Base-by-base conservation (phyloP, 228 moss, liverwort and hornwort species). In the Sphagnum fallax region DNA sequence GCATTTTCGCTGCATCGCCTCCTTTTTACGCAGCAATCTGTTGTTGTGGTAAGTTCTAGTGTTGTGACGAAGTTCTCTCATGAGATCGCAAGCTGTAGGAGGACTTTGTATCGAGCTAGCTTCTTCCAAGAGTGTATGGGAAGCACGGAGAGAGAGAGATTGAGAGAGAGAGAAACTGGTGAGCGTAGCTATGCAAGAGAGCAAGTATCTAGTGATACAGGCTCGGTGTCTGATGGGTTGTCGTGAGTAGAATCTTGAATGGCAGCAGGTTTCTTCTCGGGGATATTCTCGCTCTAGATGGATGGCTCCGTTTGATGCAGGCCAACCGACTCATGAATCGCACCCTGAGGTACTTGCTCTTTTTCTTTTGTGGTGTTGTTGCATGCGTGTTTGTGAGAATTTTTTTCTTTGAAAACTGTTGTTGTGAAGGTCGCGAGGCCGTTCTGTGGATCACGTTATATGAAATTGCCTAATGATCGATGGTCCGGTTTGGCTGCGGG, bases 321-420 rank as follows among this genome's bases (percentile, higher is more conserved):
- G 98, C 15, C 98, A 98, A 69, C 98, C 98, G 7, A 90, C 90
- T 49, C 82, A 75, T 68, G 76, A 76, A 69, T 83, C 98, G 49
- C 98, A 98, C 79, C 94, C 94, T 65, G 87, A 94, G 90, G 98
- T 98, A 75, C 62, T 71, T 72, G 57, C 68, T 14, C 63, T 10
- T 63, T 62, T 47, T 12, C 32, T 49, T 48, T 48, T 13, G 18
- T 18, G 18, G 7, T 58, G 10, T 16, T 5, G 49, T 13, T 11
- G 16, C 6, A 6, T 16, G 16, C 13, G 4, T n/a, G 6, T 16
- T 16, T 64, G 16, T 12, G 65, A 1, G 2, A 66, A 51, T 4
- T 51, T 6, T 10, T 32, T 5, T 6, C 49, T 49, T 52, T 52
- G 62, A 10, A 7, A 48, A 62, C 14, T 67, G 47, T 66, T 15